Conservation (phyloP, 176 grass and related monocot species). For the Bothriochloa decipiens region DNA sequence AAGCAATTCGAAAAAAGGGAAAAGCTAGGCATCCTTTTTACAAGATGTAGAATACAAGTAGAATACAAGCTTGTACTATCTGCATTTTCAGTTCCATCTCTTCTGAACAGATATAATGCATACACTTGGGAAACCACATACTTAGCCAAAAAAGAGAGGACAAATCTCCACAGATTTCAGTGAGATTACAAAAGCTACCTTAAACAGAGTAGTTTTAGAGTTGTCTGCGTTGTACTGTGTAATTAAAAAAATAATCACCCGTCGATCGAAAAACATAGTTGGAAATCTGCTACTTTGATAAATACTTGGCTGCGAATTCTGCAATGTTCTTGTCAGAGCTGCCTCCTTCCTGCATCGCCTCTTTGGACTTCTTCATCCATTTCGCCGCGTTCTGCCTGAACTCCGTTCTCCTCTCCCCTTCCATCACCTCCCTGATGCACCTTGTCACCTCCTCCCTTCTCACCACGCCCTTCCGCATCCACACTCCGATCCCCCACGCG, state of each 20-base stretch:
- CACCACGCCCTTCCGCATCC: background rate
- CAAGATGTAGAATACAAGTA: too few species aligned
- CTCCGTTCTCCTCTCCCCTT: background rate
- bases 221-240: too few species aligned
- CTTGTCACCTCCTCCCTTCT: background rate
- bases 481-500: background rate
- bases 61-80: too few species aligned
- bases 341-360: background rate
- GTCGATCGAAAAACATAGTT: background rate
- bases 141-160: too few species aligned
- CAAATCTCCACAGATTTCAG: background rate
- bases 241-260: background rate
- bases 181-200: background rate
- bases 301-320: background rate
- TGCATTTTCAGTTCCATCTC: too few species aligned
- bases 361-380: background rate
- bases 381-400: background rate
- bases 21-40: too few species aligned
- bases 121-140: too few species aligned
- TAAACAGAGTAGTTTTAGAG: too few species aligned
- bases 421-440: background rate
- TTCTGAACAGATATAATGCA: too few species aligned
- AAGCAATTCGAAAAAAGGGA: too few species aligned
- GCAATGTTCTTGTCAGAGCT: slow-evolving; percentile 8
- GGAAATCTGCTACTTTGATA: background rate